Base-by-base conservation (phyloP, 106 monocot genomes). In the Acorus calamus region DNA sequence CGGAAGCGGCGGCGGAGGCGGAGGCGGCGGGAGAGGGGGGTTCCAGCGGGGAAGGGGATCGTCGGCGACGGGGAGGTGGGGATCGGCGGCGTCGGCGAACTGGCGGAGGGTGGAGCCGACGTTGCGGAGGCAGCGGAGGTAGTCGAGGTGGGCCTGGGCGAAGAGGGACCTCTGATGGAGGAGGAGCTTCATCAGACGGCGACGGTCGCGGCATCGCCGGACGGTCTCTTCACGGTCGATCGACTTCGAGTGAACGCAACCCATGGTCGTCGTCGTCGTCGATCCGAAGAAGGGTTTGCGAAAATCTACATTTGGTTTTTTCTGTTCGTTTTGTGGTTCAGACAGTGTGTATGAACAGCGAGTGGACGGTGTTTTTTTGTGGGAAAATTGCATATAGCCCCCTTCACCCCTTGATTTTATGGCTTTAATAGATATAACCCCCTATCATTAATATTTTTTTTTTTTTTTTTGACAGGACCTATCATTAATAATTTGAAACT, bases 101-200 rank as follows among this genome's bases (percentile, higher is more conserved):
- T 92, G 84, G 6, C 87, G 76, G 46, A 92, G 83, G 9, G 92
- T 83, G 46, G 84, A 80, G 4, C 87, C 86, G 7, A 87, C 80
- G 77, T 87, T 84, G 47, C 84, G 52, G 52, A 92, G 62, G 0
- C 86, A 81, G 44, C 65, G 80, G 47, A 87, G 83, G 63, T 87
- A 92, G 2, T 73, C 76, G 52, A 81, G 63, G 63, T 81, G 79
- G 14, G 83, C 78, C 42, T 76, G 68, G 1, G 84, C 81, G 11
- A 87, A 66, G 49, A 76, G 63, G 9, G 71, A 49, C 8, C 87
- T 62, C 70, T 76, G 65, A 59, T 59, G 47, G 57, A 92, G 58
- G 9, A 92, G 84, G 67, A 80, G 81, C 71, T 88, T 92, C 81
- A 88, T 88, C 44, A 88, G 75, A 42, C 69, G 57, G 63, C 54